Evolutionary conservation across 768 basidiomycete genomes (phyloP).

Genomic region (Amanita rubescens): DNA sequence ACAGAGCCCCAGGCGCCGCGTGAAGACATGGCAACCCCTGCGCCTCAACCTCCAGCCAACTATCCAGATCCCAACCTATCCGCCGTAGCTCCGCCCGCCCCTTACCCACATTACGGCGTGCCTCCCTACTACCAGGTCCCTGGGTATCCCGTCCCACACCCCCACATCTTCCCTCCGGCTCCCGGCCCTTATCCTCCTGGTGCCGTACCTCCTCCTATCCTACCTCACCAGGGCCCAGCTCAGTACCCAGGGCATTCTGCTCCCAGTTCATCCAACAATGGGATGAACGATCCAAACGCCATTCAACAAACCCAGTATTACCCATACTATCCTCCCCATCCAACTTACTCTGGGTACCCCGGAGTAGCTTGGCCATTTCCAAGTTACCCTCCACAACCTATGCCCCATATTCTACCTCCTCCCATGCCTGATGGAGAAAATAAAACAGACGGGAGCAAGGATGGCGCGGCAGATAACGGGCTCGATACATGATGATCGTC

Average conservation of each 20-base stretch:
- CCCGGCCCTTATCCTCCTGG: conserved; percentile 2
- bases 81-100: conserved; percentile 11
- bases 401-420: conserved; percentile 3
- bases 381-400: neutral
- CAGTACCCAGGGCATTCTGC: neutral
- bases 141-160: conserved; percentile 6
- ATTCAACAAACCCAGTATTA: conserved; percentile 4
- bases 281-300: neutral
- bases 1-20: conserved; percentile 4
- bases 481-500: neutral
- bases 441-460: neutral
- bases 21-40: conserved; percentile 4
- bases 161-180: conserved; percentile 1
- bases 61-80: conserved; percentile 21
- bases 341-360: conserved; percentile 4
- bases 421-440: neutral
- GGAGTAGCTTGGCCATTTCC: conserved; percentile 4
- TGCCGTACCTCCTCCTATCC: neutral
- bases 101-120: conserved; percentile 24
- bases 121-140: conserved; percentile 8
- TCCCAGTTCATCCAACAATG: neutral
- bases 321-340: conserved; percentile 8
- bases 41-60: conserved; percentile 16
- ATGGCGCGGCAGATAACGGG: neutral
- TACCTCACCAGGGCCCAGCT: neutral